phyloP scores from a whole-genome alignment of 1,284 basidiomycete genomes.

The Ceratobasidium sp. region DNA sequence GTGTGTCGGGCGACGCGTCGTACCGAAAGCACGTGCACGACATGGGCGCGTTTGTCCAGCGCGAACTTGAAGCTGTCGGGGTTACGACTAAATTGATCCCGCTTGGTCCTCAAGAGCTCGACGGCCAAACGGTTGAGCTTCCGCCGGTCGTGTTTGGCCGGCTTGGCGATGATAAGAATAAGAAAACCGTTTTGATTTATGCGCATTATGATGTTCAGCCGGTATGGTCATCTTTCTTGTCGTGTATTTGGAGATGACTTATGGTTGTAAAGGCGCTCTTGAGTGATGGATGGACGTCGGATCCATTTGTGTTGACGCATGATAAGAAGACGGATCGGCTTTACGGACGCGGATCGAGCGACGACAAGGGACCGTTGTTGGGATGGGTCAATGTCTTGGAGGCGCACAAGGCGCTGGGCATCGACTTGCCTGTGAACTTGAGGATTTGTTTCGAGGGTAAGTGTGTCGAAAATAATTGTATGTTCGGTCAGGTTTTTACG shows the following conservation, averaged over 20 bases:
- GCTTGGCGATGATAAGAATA: constrained; percentile 83
- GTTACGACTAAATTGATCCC: constrained; percentile 78
- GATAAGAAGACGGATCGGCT: constrained; percentile 76
- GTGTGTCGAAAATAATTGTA: neutral
- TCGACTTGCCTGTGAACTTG: constrained; percentile 92
- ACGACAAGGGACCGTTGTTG: constrained; percentile 93
- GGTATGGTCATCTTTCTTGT: constrained; percentile 55
- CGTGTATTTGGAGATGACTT: neutral
- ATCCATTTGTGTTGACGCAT: constrained; percentile 86
- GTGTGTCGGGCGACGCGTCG: constrained; percentile 73
- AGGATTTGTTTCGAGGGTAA: constrained; percentile 90
- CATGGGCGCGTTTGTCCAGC: constrained; percentile 85
- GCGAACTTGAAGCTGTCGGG: constrained; percentile 76
- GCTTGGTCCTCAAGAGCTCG: constrained; percentile 85
- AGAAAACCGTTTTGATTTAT: constrained; percentile 94
- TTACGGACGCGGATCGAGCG: constrained; percentile 89
- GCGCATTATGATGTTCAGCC: constrained; percentile 92
- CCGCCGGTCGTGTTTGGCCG: constrained; percentile 90
- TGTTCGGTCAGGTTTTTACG: neutral
- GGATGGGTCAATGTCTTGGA: constrained; percentile 97
- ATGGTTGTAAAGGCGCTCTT: constrained; percentile 44
- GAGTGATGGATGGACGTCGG: constrained; percentile 87
- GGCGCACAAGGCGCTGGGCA: constrained; percentile 78
- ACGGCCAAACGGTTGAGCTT: constrained; percentile 79
- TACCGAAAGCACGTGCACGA: constrained; percentile 79